Evolutionary conservation across 2,329 filamentous ascomycete species (phyloP).

Genomic region (Botrytis galanthina): DNA sequence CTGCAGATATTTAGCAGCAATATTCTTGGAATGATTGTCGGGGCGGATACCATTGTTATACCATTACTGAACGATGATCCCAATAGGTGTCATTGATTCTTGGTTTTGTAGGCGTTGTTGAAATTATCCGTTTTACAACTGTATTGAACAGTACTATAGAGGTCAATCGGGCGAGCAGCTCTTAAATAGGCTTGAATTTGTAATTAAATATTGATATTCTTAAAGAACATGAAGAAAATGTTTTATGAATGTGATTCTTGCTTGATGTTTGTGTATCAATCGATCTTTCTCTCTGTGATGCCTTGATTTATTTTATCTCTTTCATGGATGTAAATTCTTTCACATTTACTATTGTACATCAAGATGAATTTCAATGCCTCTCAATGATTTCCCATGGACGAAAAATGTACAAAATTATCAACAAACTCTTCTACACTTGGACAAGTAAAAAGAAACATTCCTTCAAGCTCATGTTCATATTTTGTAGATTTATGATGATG

Average conservation of each 20-base stretch:
- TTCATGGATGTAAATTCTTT: neutral
- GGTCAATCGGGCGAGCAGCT: neutral
- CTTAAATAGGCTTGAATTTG: neutral
- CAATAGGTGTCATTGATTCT: neutral
- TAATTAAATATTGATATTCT: neutral
- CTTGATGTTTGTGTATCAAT: neutral
- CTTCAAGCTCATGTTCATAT: neutral
- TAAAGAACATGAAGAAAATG: neutral
- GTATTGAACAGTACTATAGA: neutral
- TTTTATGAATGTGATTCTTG: neutral
- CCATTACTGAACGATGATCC: constrained; percentile 1
- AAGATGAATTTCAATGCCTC: neutral
- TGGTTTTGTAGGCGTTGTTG: neutral
- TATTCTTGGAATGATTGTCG: constrained; percentile 1
- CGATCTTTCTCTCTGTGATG: neutral
- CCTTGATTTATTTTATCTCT: neutral
- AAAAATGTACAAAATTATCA: neutral
- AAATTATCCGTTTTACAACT: neutral
- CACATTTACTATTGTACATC: neutral
- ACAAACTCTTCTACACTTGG: neutral
- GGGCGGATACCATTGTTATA: constrained; percentile 14
- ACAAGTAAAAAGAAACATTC: neutral
- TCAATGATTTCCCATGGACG: neutral
- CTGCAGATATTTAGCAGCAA: constrained; percentile 4
- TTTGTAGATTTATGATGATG: neutral